Evolutionary conservation across 2,329 filamentous ascomycete genomes (phyloP), one percentile per base, ranked within the genome.

Genomic region (Penicillium verrucosum): DNA sequence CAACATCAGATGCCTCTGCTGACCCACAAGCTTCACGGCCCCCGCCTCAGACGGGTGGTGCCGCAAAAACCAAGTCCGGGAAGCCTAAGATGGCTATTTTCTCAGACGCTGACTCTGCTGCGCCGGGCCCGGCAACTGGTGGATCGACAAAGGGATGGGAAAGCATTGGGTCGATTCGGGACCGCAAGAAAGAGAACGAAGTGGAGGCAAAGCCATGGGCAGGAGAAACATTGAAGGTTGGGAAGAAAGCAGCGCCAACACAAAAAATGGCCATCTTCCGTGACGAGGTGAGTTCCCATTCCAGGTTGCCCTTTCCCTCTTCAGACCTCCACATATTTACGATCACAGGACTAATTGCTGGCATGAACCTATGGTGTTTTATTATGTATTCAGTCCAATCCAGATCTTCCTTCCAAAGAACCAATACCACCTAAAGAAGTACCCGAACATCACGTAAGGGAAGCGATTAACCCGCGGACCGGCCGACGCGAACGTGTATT

Each of bases 201-300:
- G 79, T 92, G 63, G 91, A 93, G 71, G 85, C 92, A 11, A 92
- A 89, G 70, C 91, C 93, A 21, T 97, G 92, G 94, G 89, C 81
- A 11, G 94, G 94, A 27, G 92, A 97, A 78, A 97, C 89, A 40
- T 77, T 99, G 65, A 90, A 93, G 74, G 89, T 86, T 3, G 91
- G 89, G 41, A 93, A 91, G 67, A 94, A 90, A 78, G 90, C 90
- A 77, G 85, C 81, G 42, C 85, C 82, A 32, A 83, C 82, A 52
- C 82, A 87, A 52, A 97, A 97, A 81, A 89, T 99, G 86, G 81
- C 88, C 70, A 85, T 99, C 44, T 99, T 97, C 81, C 93, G 90
- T 81, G 94, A 99, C 81, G 81, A 89, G 89, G 94, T 99, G 88
- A 88, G 91, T 82, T 72, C 14, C 42, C 68, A 68, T 60, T 67